phyloP scores from a whole-genome alignment of 1,284 basidiomycete species.

The Macrocystidia cucumis region DNA sequence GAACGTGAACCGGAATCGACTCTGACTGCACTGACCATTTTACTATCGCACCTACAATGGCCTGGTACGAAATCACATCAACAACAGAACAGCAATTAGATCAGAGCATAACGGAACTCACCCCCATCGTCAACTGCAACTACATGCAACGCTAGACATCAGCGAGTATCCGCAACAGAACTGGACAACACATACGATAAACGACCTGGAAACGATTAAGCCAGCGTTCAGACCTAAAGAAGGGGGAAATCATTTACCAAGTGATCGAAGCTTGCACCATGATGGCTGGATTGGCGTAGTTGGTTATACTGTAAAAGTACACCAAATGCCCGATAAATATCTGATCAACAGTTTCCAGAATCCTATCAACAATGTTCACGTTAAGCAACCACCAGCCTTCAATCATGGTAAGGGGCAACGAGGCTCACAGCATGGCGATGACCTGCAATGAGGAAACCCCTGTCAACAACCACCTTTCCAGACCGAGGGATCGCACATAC shows the following conservation, averaged over 20 bases:
- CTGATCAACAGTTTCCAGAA: slow-evolving; percentile 49
- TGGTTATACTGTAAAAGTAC: slow-evolving; percentile 49
- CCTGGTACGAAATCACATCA: slow-evolving; percentile 26
- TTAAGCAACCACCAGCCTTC: background rate
- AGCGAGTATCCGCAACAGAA: background rate
- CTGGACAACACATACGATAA: slow-evolving; percentile 33
- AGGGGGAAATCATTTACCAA: slow-evolving; percentile 29
- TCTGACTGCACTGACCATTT: slow-evolving; percentile 38
- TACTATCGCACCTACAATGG: slow-evolving; percentile 50
- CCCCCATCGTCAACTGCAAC: slow-evolving; percentile 52
- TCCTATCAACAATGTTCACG: slow-evolving; percentile 22
- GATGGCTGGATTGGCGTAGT: slow-evolving; percentile 33
- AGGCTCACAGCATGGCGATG: slow-evolving; percentile 32
- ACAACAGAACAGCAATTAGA: slow-evolving; percentile 2
- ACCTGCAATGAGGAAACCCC: slow-evolving; percentile 32
- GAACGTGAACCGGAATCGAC: slow-evolving; percentile 2
- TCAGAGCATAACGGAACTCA: slow-evolving; percentile 23
- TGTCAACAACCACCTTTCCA: too few relatives aligned
- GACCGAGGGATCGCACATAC: too few relatives aligned
- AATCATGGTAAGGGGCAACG: background rate
- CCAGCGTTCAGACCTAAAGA: slow-evolving; percentile 1
- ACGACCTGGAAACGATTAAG: slow-evolving; percentile 30
- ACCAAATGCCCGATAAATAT: slow-evolving; percentile 46
- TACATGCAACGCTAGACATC: slow-evolving; percentile 16
- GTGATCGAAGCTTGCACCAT: slow-evolving; percentile 31